phyloP scores from a whole-genome alignment of 108 stramenopile species.

The Stephanodiscus triporus region DNA sequence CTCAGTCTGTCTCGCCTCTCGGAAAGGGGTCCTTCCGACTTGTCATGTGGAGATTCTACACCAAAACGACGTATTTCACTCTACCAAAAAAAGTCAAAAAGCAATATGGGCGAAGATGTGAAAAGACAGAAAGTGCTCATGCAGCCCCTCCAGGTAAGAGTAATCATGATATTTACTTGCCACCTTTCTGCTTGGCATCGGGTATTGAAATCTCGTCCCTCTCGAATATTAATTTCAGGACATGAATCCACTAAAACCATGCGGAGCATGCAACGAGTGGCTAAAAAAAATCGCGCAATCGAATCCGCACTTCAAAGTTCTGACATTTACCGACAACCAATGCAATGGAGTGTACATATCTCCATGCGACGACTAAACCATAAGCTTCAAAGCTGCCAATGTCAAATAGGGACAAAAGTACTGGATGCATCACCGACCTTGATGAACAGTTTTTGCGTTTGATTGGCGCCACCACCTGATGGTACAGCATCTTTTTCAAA shows the following conservation, averaged over 20 bases:
- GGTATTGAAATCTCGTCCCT: background rate
- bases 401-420: background rate
- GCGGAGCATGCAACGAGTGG: conserved; percentile 98
- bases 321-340: conserved; percentile 91
- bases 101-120: conserved; percentile 28
- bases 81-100: conserved; percentile 26
- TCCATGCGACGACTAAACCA: conserved; percentile 68
- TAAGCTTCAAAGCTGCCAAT: conserved; percentile 41
- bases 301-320: conserved; percentile 93
- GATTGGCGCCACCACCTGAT: too few relatives aligned
- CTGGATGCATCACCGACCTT: too few relatives aligned
- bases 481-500: too few relatives aligned
- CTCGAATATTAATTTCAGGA: conserved; percentile 40
- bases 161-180: background rate
- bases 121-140: conserved; percentile 41
- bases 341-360: conserved; percentile 89
- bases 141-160: conserved; percentile 37
- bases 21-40: background rate
- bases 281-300: conserved; percentile 96
- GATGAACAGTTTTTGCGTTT: too few relatives aligned
- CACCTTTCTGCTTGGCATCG: background rate
- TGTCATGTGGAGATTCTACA: conserved; percentile 26
- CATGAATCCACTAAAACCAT: conserved; percentile 93
- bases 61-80: conserved; percentile 59
- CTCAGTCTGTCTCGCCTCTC: background rate